phyloP scores from a whole-genome alignment of 2,329 filamentous ascomycete species.

The Ophiocordyceps camponoti-floridani region DNA sequence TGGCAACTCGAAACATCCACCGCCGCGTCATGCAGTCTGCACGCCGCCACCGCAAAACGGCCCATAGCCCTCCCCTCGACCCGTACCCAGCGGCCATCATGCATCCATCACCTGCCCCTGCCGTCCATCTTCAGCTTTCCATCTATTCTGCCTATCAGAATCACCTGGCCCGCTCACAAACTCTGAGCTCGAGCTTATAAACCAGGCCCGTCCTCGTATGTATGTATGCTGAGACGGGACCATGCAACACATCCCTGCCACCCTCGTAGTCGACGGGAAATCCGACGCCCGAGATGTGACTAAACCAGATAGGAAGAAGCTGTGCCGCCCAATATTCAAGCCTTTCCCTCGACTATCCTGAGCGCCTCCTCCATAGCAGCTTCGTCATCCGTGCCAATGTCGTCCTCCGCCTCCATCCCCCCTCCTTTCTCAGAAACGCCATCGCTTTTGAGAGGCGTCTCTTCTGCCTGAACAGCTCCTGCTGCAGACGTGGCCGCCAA shows the following conservation, averaged over 20 bases:
- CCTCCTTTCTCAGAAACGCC: conserved; percentile 2
- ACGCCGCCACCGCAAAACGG: not conserved
- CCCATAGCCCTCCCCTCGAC: not conserved
- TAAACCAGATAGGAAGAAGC: not conserved
- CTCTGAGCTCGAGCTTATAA: not conserved
- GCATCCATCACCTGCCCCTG: not conserved
- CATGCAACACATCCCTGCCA: not conserved
- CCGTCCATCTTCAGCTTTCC: not conserved
- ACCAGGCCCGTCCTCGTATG: not conserved
- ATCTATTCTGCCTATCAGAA: not conserved
- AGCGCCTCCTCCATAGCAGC: conserved; percentile 18
- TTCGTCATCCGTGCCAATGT: conserved; percentile 18
- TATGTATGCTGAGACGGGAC: not conserved
- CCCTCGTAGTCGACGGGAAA: too few species aligned
- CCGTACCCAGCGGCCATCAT: not conserved
- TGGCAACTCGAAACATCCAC: conserved; percentile 1
- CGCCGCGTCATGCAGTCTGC: conserved; percentile 1
- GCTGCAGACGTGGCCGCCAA: not conserved
- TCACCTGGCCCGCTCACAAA: not conserved
- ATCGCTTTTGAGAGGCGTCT: conserved; percentile 1
- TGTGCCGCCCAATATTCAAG: not conserved
- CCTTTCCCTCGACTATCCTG: conserved; percentile 11
- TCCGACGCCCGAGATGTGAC: too few species aligned
- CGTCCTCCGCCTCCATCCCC: conserved; percentile 8
- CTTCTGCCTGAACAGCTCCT: conserved; percentile 6